Evolutionary conservation across 83 land plant genomes (phyloP).

Genomic region (Picea engelmannii): DNA sequence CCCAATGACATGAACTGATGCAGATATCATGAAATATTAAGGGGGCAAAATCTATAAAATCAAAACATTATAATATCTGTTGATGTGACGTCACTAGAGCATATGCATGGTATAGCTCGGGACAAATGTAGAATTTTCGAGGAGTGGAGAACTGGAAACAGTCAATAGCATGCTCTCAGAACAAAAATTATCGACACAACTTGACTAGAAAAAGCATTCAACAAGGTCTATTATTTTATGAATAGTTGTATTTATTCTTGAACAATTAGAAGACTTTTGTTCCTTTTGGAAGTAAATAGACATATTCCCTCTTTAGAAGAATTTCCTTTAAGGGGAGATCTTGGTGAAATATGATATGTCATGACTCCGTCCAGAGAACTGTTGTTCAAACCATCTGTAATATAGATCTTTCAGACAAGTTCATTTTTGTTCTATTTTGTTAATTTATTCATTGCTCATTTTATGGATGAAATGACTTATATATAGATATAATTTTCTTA

Average conservation of each 20-base stretch:
- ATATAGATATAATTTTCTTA: too few relatives aligned
- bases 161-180: too few relatives aligned
- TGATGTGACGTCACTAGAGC: too few relatives aligned
- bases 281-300: conserved; percentile 3
- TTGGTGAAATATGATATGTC: conserved; percentile 18
- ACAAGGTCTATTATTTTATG: conserved; percentile 45
- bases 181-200: background rate
- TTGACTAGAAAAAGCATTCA: conserved; percentile 32
- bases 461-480: too few relatives aligned
- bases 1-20: too few relatives aligned
- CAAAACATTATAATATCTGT: too few relatives aligned
- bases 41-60: too few relatives aligned
- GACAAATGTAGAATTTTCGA: too few relatives aligned
- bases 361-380: conserved; percentile 15
- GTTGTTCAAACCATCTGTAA: background rate
- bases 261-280: conserved; percentile 11
- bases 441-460: conserved; percentile 1
- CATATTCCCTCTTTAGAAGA: conserved; percentile 8
- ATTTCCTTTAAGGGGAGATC: conserved; percentile 11
- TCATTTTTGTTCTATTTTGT: conserved; percentile 1
- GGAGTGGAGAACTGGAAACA: too few relatives aligned
- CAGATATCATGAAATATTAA: too few relatives aligned
- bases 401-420: conserved; percentile 13
- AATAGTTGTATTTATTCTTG: conserved; percentile 32
- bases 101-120: too few relatives aligned